phyloP scores from a whole-genome alignment of 2,329 filamentous ascomycete genomes.

The Epichloe sibirici region DNA sequence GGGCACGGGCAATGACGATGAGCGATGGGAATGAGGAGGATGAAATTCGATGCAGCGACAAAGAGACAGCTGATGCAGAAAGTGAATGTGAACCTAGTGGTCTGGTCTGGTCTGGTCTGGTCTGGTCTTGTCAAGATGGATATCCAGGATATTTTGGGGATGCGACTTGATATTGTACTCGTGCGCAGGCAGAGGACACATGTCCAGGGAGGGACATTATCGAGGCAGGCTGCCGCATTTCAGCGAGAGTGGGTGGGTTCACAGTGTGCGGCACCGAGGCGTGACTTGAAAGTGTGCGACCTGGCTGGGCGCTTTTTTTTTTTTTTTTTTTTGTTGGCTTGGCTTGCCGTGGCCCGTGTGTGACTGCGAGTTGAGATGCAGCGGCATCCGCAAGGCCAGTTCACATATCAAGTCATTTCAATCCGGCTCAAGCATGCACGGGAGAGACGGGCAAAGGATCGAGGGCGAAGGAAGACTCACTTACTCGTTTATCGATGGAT shows the following conservation, averaged over 20 bases:
- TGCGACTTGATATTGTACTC: conserved; percentile 7
- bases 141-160: background rate
- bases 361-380: background rate
- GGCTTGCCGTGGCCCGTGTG: background rate
- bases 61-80: background rate
- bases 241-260: conserved; percentile 7
- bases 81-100: background rate
- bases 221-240: conserved; percentile 7
- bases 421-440: background rate
- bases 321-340: too few relatives aligned
- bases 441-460: background rate
- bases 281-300: background rate
- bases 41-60: background rate
- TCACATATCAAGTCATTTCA: background rate
- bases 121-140: background rate
- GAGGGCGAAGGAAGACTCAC: conserved; percentile 1
- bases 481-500: conserved; percentile 10
- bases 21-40: background rate
- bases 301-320: background rate
- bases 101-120: background rate
- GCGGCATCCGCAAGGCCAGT: background rate
- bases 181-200: conserved; percentile 14
- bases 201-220: conserved; percentile 10
- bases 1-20: conserved; percentile 4
- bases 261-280: conserved; percentile 1